Conservation (phyloP, 306 rosid genomes). For the Cicer bijugum region DNA sequence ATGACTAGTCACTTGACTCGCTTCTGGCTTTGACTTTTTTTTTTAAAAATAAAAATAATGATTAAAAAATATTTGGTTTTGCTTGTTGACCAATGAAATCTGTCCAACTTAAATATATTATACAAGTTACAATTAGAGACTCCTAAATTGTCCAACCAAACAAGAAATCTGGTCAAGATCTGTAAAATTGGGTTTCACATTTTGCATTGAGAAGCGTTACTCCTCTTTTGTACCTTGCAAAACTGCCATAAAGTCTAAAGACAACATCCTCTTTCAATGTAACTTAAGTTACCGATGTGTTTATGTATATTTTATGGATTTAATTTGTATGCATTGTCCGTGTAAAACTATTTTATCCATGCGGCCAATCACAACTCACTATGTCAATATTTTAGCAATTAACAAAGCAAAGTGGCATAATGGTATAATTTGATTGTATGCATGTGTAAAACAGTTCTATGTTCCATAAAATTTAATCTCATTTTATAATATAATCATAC, state of each 20-base stretch:
- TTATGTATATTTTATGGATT: not conserved
- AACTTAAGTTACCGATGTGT: not conserved
- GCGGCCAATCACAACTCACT: no score
- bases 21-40: conserved; percentile 55
- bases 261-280: conserved; percentile 24
- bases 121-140: conserved; percentile 30
- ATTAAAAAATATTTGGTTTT: conserved; percentile 42
- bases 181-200: conserved; percentile 43
- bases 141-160: conserved; percentile 39
- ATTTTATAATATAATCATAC: no score
- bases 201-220: conserved; percentile 36
- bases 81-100: conserved; percentile 60
- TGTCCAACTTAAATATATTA: conserved; percentile 24
- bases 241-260: conserved; percentile 37
- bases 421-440: no score
- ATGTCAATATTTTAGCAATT: no score
- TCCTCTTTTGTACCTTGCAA: conserved; percentile 19
- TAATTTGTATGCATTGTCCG: no score
- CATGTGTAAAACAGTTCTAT: no score
- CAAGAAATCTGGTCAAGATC: conserved; percentile 54
- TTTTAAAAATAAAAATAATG: not conserved
- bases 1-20: conserved; percentile 45
- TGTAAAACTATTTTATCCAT: no score
- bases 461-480: no score
- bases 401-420: no score